Conservation (phyloP, 257 asterid species). For the Voacanga thouarsii region DNA sequence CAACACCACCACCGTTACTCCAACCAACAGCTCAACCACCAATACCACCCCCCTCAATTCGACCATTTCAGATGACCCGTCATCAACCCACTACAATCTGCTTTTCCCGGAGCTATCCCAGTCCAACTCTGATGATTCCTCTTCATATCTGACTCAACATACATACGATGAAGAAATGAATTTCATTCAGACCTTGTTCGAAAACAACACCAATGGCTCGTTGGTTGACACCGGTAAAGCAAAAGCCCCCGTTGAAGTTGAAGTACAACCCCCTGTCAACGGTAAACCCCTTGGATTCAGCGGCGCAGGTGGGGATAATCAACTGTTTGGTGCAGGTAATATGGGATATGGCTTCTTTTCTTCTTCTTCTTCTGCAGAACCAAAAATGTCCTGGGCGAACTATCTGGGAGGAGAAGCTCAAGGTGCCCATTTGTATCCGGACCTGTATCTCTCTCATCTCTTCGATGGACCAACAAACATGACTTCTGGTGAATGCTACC, state of each 20-base stretch:
- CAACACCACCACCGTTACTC: background rate
- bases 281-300: conserved; percentile 5
- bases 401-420: background rate
- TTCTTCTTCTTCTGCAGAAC: background rate
- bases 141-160: conserved; percentile 33
- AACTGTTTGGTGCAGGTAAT: background rate
- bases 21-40: background rate
- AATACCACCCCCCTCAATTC: conserved; percentile 13
- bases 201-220: conserved; percentile 7
- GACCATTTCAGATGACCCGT: conserved; percentile 5
- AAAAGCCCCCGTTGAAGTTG: background rate
- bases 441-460: conserved; percentile 24
- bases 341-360: background rate
- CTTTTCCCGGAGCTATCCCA: conserved; percentile 5
- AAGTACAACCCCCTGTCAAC: background rate
- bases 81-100: background rate
- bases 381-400: background rate
- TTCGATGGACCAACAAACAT: conserved; percentile 17
- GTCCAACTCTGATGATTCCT: conserved; percentile 22
- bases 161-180: conserved; percentile 48
- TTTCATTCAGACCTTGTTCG: conserved; percentile 50
- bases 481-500: background rate
- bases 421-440: conserved; percentile 13
- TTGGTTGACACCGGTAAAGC: background rate
- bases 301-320: background rate